Base-by-base conservation (phyloP, 495 filamentous ascomycete genomes). In the Stereocaulon alpinum region DNA sequence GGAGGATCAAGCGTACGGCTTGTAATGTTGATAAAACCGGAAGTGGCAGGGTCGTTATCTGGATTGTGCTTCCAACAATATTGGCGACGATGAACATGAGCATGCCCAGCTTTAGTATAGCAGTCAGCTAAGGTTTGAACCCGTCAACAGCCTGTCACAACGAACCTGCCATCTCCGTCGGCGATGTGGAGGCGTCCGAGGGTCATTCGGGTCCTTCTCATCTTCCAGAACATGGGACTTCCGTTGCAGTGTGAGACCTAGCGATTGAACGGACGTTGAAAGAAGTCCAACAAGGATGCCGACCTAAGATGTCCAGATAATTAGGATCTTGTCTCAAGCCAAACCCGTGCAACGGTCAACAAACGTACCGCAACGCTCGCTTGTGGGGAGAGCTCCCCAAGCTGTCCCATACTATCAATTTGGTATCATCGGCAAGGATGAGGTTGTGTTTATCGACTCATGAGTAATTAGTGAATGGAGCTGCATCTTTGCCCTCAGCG, bases 161-260 rank as follows among this genome's bases (percentile, higher is more conserved):
- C 69, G 65, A 40, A 85, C 73, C 85, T 99, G 93, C 93, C 93
- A 99, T 80, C 90, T 80, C 69, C 94, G 81, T 68, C 93, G 82
- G 67, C 86, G 83, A 72, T 96, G 91, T 5, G 94, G 89, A 34
- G 93, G 93, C 64, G 93, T 77, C 63, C 88, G 83, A 44, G 82
- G 69, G 72, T 91, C 82, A 69, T 89, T 83, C 3, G 87, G 83
- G 41, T 80, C 80, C 73, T 95, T 95, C 73, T 92, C 89, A 74
- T 97, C 93, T 76, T 99, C 93, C 64, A 96, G 82, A 56, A 99
- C 84, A 76, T 99, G 93, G 58, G 92, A 96, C 72, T 99, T 99
- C 70, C 93, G 88, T 75, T 99, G 93, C 22, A 97, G 81, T n/a
- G 93, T 99, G 63, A 99, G 81, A 63, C 93, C 93, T 65, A 99